These are phyloP conservation scores for Parmelia sp. DNA, from an alignment of 495 filamentous ascomycete genomes.

Conservation along the genomic window DNA sequence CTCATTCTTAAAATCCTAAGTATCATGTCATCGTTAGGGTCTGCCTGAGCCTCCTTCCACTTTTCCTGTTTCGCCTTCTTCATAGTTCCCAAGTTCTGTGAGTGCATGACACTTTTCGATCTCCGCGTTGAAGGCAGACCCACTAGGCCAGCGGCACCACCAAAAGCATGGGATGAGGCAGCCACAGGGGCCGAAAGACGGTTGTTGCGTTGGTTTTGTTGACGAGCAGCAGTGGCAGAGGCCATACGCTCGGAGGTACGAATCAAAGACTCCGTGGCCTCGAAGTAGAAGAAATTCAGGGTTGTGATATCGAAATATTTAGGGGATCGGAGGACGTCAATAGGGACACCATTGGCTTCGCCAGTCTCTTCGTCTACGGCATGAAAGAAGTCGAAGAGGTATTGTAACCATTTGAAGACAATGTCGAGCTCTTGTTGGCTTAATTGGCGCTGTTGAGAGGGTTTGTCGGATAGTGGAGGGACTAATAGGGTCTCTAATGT, in stretches of 20 bases:
- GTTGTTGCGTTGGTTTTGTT: slow-evolving; percentile 54
- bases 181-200: slow-evolving; percentile 67
- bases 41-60: slow-evolving; percentile 87
- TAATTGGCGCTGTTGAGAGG: slow-evolving; percentile 78
- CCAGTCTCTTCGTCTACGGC: slow-evolving; percentile 82
- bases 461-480: slow-evolving; percentile 92
- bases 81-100: slow-evolving; percentile 93
- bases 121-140: slow-evolving; percentile 64
- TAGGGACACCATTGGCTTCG: slow-evolving; percentile 77
- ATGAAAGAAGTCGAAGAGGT: slow-evolving; percentile 93
- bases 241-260: slow-evolving; percentile 94
- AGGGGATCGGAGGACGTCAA: slow-evolving; percentile 86
- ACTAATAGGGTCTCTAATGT: slow-evolving; percentile 88
- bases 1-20: slow-evolving; percentile 92
- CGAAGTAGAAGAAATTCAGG: slow-evolving; percentile 98
- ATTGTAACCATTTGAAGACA: slow-evolving; percentile 88
- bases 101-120: slow-evolving; percentile 92
- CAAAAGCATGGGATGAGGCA: slow-evolving; percentile 46
- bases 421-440: slow-evolving; percentile 88
- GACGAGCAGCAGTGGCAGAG: slow-evolving; percentile 72
- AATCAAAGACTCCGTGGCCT: slow-evolving; percentile 83
- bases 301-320: slow-evolving; percentile 97
- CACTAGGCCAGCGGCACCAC: slow-evolving; percentile 59
- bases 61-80: slow-evolving; percentile 91
- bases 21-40: slow-evolving; percentile 98